Base-by-base conservation (phyloP, 140 eudicot species). In the Ambrosia hybrid region DNA sequence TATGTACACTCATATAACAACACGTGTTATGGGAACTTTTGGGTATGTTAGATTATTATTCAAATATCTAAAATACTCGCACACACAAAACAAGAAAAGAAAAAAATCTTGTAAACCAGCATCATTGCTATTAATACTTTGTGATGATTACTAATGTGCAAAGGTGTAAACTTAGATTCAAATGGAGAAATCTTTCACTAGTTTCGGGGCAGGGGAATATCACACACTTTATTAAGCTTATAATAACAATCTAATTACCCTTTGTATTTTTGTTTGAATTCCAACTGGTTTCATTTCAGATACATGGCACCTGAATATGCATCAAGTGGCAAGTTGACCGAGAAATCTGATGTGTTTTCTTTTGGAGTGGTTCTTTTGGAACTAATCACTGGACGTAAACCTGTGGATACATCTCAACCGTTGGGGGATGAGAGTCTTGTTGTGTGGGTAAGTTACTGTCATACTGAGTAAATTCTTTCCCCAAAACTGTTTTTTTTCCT, bases 301-400 rank as follows among this genome's bases (percentile, higher is more conserved):
- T 93, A 93, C 70, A 88, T 93, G 97, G 98, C 98, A 58, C 98
- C 98, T 73, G 98, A 93, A 78, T 93, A 93, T 73, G 98, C 98
- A 15, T 84, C 98, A 36, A 89, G 88, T 73, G 98, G 98, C 34
- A 93, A 87, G 74, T 76, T 93, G 85, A 93, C 97, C 5, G 98
- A 89, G 45, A 93, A 89, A 77, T 93, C 97, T 14, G 98, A 93
- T 63, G 96, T 93, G 1, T 93, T 51, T 74, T 93, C 98, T 0
- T 93, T 78, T 51, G 98, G 98, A 51, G 98, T 93, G 48, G 96
- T 93, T 75, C 97, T 93, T 68, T 73, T 93, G 80, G 98, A 93
- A 87, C 82, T 93, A 52, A 87, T 93, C 17, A 93, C 96, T 12
- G 98, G 97, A 63, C 93, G 97, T 59, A 93, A 87, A 80, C 88